phyloP scores from a whole-genome alignment of 2,329 filamentous ascomycete species.

The Diaporthe sp. region DNA sequence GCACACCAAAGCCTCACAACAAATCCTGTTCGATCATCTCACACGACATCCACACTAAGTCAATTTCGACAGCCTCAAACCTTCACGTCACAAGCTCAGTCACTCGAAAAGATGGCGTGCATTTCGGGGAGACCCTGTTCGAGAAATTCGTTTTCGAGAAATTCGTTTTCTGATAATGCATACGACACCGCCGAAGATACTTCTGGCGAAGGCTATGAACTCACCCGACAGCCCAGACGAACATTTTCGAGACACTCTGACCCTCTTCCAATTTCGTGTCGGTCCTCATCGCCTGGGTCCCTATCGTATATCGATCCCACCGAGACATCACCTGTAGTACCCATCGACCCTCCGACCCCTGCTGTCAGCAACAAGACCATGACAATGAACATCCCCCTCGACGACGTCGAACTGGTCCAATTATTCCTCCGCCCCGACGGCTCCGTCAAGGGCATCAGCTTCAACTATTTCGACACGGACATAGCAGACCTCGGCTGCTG shows the following conservation, averaged over 20 bases:
- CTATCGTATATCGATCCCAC: neutral
- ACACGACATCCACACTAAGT: neutral
- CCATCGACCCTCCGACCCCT: no score
- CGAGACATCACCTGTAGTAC: neutral
- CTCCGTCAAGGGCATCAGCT: conserved; percentile 3
- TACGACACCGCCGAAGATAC: neutral
- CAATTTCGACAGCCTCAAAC: neutral
- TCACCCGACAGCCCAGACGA: neutral
- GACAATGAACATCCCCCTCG: neutral
- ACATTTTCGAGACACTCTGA: neutral
- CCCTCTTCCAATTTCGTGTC: neutral
- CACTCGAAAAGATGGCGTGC: neutral
- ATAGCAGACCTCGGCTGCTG: neutral
- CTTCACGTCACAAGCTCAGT: neutral
- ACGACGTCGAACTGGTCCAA: neutral
- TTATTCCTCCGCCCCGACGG: neutral
- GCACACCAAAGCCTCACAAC: neutral
- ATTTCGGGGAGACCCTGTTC: no score
- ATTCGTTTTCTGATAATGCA: no score
- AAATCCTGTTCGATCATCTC: neutral
- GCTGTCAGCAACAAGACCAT: neutral
- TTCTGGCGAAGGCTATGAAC: neutral
- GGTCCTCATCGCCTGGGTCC: no score
- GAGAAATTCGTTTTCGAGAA: no score
- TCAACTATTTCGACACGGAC: neutral